Conservation (phyloP, 2,329 filamentous ascomycete genomes). For the Ceratocystis diversiconidia region DNA sequence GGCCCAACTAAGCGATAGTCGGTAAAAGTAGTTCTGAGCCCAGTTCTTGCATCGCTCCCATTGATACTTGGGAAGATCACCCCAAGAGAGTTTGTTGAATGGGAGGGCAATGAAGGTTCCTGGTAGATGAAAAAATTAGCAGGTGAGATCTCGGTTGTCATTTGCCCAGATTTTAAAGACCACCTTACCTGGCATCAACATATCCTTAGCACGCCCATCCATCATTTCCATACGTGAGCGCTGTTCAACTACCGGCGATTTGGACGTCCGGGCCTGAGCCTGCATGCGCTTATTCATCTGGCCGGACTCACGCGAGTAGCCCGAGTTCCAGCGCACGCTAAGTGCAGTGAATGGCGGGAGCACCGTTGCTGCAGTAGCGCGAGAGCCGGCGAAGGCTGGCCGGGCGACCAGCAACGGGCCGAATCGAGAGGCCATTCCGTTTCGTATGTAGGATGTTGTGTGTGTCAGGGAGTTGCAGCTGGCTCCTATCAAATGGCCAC, state of each 20-base stretch:
- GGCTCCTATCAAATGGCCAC: neutral
- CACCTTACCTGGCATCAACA: conserved; percentile 14
- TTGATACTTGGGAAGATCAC: conserved; percentile 28
- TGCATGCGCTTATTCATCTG: conserved; percentile 9
- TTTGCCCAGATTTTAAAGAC: neutral
- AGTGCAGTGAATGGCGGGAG: neutral
- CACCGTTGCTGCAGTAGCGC: neutral
- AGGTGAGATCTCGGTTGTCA: neutral
- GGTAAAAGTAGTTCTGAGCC: conserved; percentile 24
- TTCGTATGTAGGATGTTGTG: neutral
- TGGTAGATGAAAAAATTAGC: conserved; percentile 20
- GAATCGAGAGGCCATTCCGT: conserved; percentile 10
- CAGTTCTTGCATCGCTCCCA: conserved; percentile 28
- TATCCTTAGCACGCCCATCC: conserved; percentile 14
- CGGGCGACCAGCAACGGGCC: neutral
- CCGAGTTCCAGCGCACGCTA: neutral
- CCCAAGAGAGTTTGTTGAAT: conserved; percentile 20
- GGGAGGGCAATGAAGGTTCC: conserved; percentile 37
- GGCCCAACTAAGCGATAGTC: conserved; percentile 29
- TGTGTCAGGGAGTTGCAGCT: neutral
- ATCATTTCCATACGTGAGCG: neutral
- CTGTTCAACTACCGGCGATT: conserved; percentile 11
- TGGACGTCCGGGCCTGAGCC: conserved; percentile 9
- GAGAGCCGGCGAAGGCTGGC: conserved; percentile 1
- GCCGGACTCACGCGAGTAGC: neutral